Conservation (phyloP, 495 filamentous ascomycete genomes). For the Aspergillus steynii region DNA sequence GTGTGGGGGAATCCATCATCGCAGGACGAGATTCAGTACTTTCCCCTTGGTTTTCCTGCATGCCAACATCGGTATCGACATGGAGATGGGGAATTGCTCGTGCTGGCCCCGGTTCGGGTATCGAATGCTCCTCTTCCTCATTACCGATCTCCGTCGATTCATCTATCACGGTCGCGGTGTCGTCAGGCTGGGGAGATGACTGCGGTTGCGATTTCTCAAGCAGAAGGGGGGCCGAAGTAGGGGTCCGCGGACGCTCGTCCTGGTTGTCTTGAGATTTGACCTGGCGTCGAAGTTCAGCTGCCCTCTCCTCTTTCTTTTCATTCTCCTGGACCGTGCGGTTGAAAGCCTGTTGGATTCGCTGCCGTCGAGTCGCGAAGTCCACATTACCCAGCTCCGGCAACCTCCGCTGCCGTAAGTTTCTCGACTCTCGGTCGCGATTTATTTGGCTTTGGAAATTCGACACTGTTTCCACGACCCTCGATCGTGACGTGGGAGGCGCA, state of each 20-base stretch:
- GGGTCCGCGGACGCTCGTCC: slow-evolving; percentile 28
- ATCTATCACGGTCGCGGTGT: slow-evolving; percentile 34
- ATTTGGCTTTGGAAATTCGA: slow-evolving; percentile 40
- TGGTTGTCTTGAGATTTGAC: slow-evolving; percentile 36
- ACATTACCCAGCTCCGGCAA: slow-evolving; percentile 65
- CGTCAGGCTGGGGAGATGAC: slow-evolving; percentile 16
- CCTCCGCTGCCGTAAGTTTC: slow-evolving; percentile 40
- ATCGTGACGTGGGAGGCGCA: slow-evolving; percentile 67
- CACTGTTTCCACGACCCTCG: slow-evolving; percentile 54
- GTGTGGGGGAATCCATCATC: slow-evolving; percentile 64
- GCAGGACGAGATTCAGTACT: slow-evolving; percentile 16
- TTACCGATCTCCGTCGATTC: slow-evolving; percentile 19
- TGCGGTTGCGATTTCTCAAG: slow-evolving; percentile 25
- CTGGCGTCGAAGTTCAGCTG: slow-evolving; percentile 45
- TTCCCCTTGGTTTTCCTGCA: slow-evolving; percentile 10
- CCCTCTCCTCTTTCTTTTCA: slow-evolving; percentile 57
- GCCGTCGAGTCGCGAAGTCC: slow-evolving; percentile 75
- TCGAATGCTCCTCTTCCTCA: slow-evolving; percentile 10
- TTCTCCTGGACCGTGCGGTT: slow-evolving; percentile 72
- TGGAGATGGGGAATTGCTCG: slow-evolving; percentile 29
- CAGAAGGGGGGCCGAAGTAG: slow-evolving; percentile 18
- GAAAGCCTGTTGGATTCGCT: slow-evolving; percentile 77
- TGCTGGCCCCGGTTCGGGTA: slow-evolving; percentile 7
- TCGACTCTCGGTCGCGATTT: slow-evolving; percentile 28
- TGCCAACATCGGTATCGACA: slow-evolving; percentile 27